phyloP scores from a whole-genome alignment of 306 rosid genomes.

The Acacia melanoxylon region DNA sequence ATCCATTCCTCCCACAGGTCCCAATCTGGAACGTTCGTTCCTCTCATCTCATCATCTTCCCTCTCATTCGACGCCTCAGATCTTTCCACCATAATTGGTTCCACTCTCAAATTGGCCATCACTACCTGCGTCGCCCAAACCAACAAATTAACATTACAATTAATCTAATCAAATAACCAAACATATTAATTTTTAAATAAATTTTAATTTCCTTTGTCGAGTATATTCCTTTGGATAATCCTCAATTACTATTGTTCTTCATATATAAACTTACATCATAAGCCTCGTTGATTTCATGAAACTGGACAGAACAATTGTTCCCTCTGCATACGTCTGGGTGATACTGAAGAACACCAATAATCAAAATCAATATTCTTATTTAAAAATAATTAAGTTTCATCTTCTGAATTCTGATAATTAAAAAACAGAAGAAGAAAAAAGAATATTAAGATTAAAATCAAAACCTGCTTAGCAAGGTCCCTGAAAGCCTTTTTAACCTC shows the following conservation, averaged over 20 bases:
- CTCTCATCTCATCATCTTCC: conserved; percentile 56
- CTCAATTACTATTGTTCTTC: too few species aligned
- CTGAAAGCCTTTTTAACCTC: conserved; percentile 88
- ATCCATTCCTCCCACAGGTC: conserved; percentile 97
- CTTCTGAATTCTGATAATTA: not conserved
- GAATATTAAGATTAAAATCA: not conserved
- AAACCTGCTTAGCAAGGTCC: conserved; percentile 85
- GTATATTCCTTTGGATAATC: too few species aligned
- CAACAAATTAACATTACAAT: not conserved
- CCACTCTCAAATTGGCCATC: conserved; percentile 69
- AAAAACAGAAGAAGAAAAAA: not conserved
- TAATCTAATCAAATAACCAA: not conserved
- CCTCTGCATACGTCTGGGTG: conserved; percentile 95
- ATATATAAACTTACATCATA: conserved; percentile 62
- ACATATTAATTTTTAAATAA: too few species aligned
- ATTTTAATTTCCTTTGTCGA: too few species aligned
- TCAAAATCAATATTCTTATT: not conserved
- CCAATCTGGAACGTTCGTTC: conserved; percentile 65
- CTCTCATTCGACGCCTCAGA: conserved; percentile 42
- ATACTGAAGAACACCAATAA: conserved; percentile 49
- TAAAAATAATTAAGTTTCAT: not conserved
- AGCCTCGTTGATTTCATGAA: conserved; percentile 85
- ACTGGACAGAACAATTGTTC: conserved; percentile 72
- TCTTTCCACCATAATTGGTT: conserved; percentile 25
- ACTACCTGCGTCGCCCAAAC: conserved; percentile 46